These are phyloP conservation scores for Microbotryum violaceum DNA, from an alignment of 1,284 basidiomycete genomes.

Conservation along the genomic window DNA sequence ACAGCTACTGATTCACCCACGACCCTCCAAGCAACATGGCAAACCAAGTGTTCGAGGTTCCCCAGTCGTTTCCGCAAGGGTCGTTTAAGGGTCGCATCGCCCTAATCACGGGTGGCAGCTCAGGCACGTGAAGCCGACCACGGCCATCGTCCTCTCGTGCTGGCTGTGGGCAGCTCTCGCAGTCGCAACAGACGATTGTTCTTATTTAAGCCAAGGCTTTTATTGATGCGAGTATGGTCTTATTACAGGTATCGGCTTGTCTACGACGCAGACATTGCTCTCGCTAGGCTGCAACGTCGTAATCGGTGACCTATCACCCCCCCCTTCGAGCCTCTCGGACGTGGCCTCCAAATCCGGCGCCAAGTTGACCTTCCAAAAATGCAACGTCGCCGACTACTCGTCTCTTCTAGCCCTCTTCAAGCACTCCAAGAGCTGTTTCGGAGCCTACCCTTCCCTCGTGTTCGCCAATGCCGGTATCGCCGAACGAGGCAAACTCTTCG, in stretches of 20 bases:
- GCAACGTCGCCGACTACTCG: conserved; percentile 6
- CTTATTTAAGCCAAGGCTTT: too few relatives aligned
- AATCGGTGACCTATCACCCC: conserved; percentile 6
- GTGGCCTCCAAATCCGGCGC: background rate
- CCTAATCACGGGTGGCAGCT: conserved; percentile 4
- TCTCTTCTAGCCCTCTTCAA: conserved; percentile 3
- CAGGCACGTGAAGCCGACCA: background rate
- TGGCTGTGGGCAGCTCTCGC: too few relatives aligned
- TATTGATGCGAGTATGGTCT: too few relatives aligned
- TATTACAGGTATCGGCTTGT: conserved; percentile 5
- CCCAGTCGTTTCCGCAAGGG: background rate
- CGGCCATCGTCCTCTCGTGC: background rate
- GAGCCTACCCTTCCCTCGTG: background rate
- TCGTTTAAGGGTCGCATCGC: conserved; percentile 7
- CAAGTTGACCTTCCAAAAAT: background rate
- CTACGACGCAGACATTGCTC: conserved; percentile 1
- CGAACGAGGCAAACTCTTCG: conserved; percentile 2
- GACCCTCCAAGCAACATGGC: too few relatives aligned
- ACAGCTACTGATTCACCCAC: too few relatives aligned
- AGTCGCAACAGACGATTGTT: too few relatives aligned
- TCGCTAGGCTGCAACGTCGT: conserved; percentile 2
- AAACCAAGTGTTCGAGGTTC: too few relatives aligned
- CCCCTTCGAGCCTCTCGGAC: background rate
- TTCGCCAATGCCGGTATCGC: conserved; percentile 9
- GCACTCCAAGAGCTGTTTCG: background rate